Percentiles rank a stretch among this genome's conserved stretches.
Evolutionary conservation across 192 early-diverging fungal genomes (phyloP).

Genomic region (Rhizophagus clarus): DNA sequence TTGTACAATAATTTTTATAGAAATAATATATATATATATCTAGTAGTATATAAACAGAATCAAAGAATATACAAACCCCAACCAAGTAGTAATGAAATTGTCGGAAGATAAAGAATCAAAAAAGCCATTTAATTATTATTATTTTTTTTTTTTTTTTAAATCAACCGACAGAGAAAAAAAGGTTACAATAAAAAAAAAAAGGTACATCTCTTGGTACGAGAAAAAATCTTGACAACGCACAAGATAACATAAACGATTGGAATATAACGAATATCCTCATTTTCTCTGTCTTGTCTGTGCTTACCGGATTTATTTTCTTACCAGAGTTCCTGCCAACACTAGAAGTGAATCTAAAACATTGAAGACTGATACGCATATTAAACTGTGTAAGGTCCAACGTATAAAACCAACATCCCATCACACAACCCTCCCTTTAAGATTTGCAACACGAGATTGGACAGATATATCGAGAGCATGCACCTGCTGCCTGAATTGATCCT

Average conservation of each 20-base stretch:
- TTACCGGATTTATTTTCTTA: conserved; percentile 26
- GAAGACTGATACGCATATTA: conserved; percentile 5
- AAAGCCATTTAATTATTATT: neutral
- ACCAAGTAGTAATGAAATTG: conserved; percentile 10
- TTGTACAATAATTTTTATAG: conserved; percentile 2
- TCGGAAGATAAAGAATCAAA: neutral
- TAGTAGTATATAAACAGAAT: neutral
- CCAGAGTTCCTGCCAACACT: conserved; percentile 21
- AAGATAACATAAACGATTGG: conserved; percentile 4
- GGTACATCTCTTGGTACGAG: neutral
- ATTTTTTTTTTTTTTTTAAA: neutral
- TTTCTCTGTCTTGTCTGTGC: conserved; percentile 2
- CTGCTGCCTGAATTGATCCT: conserved; percentile 38
- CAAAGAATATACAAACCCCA: conserved; percentile 22
- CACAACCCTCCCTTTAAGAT: conserved; percentile 25
- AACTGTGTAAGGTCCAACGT: conserved; percentile 6
- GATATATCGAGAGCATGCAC: conserved; percentile 36
- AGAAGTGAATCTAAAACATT: conserved; percentile 18
- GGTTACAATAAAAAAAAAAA: conserved; percentile 6
- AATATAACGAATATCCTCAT: conserved; percentile 1
- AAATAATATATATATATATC: neutral
- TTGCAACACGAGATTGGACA: conserved; percentile 22
- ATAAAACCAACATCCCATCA: conserved; percentile 3
- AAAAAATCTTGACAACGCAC: neutral
- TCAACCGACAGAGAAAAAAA: neutral